Percentiles rank a stretch among this genome's conserved stretches.
phyloP scores from a whole-genome alignment of 2,329 filamentous ascomycete genomes.

The Sclerotinia borealis region DNA sequence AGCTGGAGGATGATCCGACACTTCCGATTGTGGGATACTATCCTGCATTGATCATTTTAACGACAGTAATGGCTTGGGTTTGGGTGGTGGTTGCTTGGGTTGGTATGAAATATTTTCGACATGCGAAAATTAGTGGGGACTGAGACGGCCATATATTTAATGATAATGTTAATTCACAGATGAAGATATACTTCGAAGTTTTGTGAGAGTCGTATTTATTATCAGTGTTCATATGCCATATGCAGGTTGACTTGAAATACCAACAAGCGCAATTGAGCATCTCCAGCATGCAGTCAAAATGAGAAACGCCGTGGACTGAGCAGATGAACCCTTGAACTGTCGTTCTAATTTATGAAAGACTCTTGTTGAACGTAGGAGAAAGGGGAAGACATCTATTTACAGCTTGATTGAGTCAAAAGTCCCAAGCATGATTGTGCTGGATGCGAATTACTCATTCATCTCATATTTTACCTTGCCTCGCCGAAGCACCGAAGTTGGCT shows the following conservation, averaged over 20 bases:
- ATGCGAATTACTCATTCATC: too few species aligned
- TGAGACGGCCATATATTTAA: conserved; percentile 18
- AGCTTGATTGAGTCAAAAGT: neutral
- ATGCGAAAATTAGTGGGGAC: conserved; percentile 71
- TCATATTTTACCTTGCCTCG: too few species aligned
- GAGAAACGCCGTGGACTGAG: neutral
- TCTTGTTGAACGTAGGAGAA: neutral
- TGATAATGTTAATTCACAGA: conserved; percentile 8
- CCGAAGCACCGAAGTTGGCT: too few species aligned
- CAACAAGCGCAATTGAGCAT: neutral
- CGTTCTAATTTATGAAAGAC: neutral
- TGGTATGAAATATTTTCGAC: conserved; percentile 98
- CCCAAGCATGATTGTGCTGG: neutral
- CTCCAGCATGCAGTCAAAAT: neutral
- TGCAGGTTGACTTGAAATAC: neutral
- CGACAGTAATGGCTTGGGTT: conserved; percentile 95
- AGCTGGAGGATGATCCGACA: conserved; percentile 90
- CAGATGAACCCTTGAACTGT: neutral
- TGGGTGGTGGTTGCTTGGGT: conserved; percentile 98
- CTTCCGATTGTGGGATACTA: conserved; percentile 96
- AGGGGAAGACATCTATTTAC: neutral
- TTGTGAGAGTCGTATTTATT: neutral
- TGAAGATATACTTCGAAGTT: neutral
- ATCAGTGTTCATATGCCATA: neutral
- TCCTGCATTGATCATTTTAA: conserved; percentile 86